These are phyloP conservation scores for Triticum urartu DNA, from an alignment of 176 grass and related monocot genomes.

Conservation along the genomic window DNA sequence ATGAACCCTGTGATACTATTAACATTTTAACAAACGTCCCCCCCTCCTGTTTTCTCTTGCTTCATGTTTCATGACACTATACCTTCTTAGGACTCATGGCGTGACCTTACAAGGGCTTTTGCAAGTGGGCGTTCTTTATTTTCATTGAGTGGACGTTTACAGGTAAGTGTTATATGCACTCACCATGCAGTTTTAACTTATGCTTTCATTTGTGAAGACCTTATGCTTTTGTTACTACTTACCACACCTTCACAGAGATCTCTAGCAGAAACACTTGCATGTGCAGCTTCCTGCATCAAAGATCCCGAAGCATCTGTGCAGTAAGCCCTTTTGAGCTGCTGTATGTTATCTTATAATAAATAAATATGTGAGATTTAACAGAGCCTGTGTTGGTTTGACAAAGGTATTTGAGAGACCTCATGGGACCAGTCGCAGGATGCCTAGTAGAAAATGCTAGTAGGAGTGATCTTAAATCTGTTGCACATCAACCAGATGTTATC, in stretches of 20 bases:
- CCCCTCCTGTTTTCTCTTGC: background rate
- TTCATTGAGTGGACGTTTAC: constrained; percentile 80
- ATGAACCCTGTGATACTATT: background rate
- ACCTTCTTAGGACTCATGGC: constrained; percentile 74
- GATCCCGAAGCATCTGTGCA: constrained; percentile 81
- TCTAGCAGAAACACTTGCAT: constrained; percentile 93
- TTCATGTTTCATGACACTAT: constrained; percentile 5
- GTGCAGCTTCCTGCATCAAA: constrained; percentile 87
- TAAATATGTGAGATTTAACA: constrained; percentile 19
- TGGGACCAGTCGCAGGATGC: constrained; percentile 80
- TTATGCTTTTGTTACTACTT: constrained; percentile 33
- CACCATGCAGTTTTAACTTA: constrained; percentile 12
- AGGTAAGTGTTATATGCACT: constrained; percentile 54
- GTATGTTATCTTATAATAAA: constrained; percentile 21
- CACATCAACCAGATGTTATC: constrained; percentile 77
- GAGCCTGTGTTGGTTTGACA: constrained; percentile 23
- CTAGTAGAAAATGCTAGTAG: constrained; percentile 79
- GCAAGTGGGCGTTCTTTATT: constrained; percentile 79
- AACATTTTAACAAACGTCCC: background rate
- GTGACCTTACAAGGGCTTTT: constrained; percentile 93
- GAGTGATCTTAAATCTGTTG: constrained; percentile 89
- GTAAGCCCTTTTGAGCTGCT: constrained; percentile 59
- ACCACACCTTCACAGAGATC: constrained; percentile 58
- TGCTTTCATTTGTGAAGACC: constrained; percentile 16
- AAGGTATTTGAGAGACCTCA: constrained; percentile 94